Conservation (phyloP, 306 rosid species). For the Castanospermum australe region DNA sequence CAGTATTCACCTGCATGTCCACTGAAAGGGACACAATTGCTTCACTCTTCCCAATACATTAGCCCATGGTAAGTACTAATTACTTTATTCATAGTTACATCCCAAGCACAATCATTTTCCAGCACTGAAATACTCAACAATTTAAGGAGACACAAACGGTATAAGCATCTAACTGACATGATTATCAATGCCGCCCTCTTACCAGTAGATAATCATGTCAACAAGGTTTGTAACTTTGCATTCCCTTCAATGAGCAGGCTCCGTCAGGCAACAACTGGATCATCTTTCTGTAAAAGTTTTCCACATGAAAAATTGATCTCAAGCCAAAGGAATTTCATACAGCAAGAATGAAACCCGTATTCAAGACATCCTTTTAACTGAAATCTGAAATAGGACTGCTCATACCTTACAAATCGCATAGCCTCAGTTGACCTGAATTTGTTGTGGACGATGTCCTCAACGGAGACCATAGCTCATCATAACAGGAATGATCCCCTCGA, state of each 20-base stretch:
- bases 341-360: slow-evolving; percentile 3
- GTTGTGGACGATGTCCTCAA: slow-evolving; percentile 40
- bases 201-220: slow-evolving; percentile 44
- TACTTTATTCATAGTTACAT: slow-evolving; percentile 25
- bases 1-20: slow-evolving; percentile 2
- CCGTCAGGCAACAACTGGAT: slow-evolving; percentile 52
- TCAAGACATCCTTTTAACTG: not conserved
- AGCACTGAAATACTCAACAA: slow-evolving; percentile 35
- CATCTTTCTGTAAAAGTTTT: slow-evolving; percentile 39
- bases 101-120: slow-evolving; percentile 31
- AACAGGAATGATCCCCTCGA: slow-evolving; percentile 58
- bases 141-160: slow-evolving; percentile 41
- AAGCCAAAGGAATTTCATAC: slow-evolving; percentile 18
- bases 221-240: slow-evolving; percentile 39
- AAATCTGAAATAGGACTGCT: slow-evolving; percentile 2
- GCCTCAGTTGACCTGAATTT: slow-evolving; percentile 44
- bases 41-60: slow-evolving; percentile 13
- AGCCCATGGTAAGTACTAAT: slow-evolving; percentile 27
- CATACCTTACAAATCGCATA: slow-evolving; percentile 45
- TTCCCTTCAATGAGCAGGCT: slow-evolving; percentile 53
- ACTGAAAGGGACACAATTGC: not conserved
- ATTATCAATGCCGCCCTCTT: slow-evolving; percentile 42
- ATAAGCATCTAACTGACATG: slow-evolving; percentile 40
- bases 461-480: slow-evolving; percentile 47
- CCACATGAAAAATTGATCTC: slow-evolving; percentile 31